Evolutionary conservation across 345 rosid species (phyloP), one percentile per base, ranked within the genome.

Genomic region (Rubroshorea leprosula): DNA sequence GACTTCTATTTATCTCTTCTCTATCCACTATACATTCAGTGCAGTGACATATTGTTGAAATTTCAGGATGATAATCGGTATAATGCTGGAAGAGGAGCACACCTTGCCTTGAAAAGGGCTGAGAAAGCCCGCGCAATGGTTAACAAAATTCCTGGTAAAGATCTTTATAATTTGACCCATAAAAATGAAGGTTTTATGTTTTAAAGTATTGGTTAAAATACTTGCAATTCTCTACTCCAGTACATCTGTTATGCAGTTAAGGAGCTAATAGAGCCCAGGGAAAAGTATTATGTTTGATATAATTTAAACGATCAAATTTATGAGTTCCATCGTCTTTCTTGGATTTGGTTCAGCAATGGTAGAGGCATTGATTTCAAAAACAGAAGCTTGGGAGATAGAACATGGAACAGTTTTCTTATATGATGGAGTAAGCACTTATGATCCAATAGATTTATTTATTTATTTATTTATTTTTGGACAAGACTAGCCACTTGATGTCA

Each of bases 81-180:
- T 63, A 76, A 78, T 69, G 86, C 90, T 58, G 92, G 90, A 74
- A 74, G 84, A 68, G 92, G 90, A 48, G 76, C 86, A 17, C 96
- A 88, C 69, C 83, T 88, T 26, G 64, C 68, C 49, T 47, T 88
- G 68, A 85, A 81, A 55, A 86, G 86, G 63, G 93, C 96, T 0
- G 96, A 88, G 76, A 88, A 72, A 67, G 90, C 93, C 25, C 86
- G 90, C 41, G 39, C 55, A 3, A 67, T 73, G 53, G 80, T 80
- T 63, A 85, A 72, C 59, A 85, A 88, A 77, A 74, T 88, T 61
- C 93, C 93, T 29, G 85, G 96, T 85, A 73, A 75, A 23, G 35
- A 43, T 63, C 15, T 18, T 51, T 58, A 55, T 44, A 16, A 18
- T 31, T 39, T 35, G 1, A 35, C 7, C 12, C 5, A 1, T 35